phyloP scores from a whole-genome alignment of 352 stramenopile genomes.

The Pythium vanterpoolii region DNA sequence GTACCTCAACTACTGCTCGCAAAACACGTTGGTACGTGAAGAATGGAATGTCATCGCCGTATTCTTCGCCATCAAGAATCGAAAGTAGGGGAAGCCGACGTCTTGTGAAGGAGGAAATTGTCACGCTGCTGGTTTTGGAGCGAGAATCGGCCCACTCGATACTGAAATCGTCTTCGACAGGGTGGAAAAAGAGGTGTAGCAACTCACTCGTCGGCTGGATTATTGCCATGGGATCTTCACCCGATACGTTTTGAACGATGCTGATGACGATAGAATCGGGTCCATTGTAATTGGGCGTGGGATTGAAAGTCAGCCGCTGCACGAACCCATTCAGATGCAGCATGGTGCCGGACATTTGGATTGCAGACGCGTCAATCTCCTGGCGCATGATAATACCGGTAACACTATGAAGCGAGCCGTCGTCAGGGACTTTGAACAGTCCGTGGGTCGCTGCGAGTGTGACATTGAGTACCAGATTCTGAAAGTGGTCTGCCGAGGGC shows the following conservation, averaged over 20 bases:
- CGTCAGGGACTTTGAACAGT: not conserved
- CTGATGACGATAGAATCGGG: constrained; percentile 38
- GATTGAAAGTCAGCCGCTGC: constrained; percentile 25
- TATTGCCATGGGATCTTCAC: not conserved
- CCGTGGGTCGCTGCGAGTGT: constrained; percentile 11
- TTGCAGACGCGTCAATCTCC: not conserved
- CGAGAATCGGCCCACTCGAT: constrained; percentile 22
- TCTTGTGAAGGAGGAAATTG: not conserved
- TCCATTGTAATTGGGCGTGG: constrained; percentile 32
- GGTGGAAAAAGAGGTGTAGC: constrained; percentile 33
- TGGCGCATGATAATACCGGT: not conserved
- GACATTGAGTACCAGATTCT: not conserved
- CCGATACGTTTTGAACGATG: constrained; percentile 5
- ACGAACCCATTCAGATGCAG: constrained; percentile 19
- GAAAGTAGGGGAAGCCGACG: not conserved
- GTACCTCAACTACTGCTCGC: constrained; percentile 1
- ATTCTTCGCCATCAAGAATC: constrained; percentile 11
- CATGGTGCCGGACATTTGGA: not conserved
- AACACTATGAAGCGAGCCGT: not conserved
- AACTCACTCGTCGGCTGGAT: constrained; percentile 17
- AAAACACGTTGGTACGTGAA: constrained; percentile 3
- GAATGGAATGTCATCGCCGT: not conserved
- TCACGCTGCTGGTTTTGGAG: not conserved
- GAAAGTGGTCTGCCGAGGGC: not conserved
- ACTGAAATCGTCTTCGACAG: constrained; percentile 26